Base-by-base conservation (phyloP, 202 grass and related monocot genomes). In the Dendrocalamus latiflorus region DNA sequence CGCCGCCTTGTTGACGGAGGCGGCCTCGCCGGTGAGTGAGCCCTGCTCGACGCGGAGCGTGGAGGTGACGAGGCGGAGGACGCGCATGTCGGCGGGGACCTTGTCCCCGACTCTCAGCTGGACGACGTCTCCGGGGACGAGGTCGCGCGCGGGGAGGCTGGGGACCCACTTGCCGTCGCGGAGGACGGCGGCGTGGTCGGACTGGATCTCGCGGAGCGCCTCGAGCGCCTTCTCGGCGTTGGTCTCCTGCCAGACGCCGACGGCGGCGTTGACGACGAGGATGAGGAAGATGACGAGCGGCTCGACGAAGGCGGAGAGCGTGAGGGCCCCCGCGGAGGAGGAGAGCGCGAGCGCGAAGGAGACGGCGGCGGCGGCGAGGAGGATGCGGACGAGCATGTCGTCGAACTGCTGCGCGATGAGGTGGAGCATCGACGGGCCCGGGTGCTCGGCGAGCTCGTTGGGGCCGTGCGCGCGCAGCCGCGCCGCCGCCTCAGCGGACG, bases 251-350 rank as follows among this genome's bases (percentile, higher is more conserved):
- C 93, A 95, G 2, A 98, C 88, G 0, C 96, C 95, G 16, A 98
- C 96, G 20, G 90, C 89, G 11, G 96, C 96, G 85, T 98, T 98
- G 26, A 90, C 77, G 45, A 95, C 89, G 18, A 98, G 89, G 72
- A 98, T 98, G 68, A 98, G 85, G 82, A 98, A 95, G 79, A 98
- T 98, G 42, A 98, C 93, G 71, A 98, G 70, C 34, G 95, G 95
- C 60, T 98, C 95, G 10, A 98, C 95, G 64, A 98, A 98, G 50
- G 95, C 89, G 45, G 85, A 93, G 70, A 89, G 78, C 9, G 89
- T 83, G 47, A 91, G 53, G 0, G 51, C 26, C 1, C 88, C 92
- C 0, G 90, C 85, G 0, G 88, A 70, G 8, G 89, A 81, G 34
- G 83, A 84, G 48, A 92, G 89, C 9, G 95, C 93, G 63, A 95